Evolutionary conservation across 208 protist genomes (phyloP).

Genomic region (Herpetomonas tarakana): DNA sequence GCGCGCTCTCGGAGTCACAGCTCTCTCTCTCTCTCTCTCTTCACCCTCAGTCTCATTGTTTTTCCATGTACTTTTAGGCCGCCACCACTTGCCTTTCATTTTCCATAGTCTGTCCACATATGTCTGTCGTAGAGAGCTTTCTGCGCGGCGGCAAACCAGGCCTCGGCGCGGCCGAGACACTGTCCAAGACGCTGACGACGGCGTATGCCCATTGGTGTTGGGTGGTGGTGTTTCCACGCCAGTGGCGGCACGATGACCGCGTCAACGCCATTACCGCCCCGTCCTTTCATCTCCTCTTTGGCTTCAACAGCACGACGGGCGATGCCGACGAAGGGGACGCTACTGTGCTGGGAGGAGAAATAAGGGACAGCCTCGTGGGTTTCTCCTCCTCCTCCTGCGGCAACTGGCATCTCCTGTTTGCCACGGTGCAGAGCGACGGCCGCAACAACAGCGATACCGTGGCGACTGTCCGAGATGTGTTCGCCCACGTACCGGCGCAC

Average conservation of each 20-base stretch:
- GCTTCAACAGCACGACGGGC: not conserved
- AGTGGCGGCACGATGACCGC: slow-evolving; percentile 26
- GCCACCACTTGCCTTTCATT: too few species aligned
- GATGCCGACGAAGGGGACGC: not conserved
- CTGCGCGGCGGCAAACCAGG: slow-evolving; percentile 11
- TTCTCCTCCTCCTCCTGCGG: too few species aligned
- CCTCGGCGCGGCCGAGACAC: not conserved
- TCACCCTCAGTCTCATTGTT: too few species aligned
- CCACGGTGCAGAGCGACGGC: slow-evolving; percentile 6
- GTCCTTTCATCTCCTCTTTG: slow-evolving; percentile 28
- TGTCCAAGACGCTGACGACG: slow-evolving; percentile 1
- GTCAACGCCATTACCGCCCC: slow-evolving; percentile 24
- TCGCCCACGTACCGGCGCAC: not conserved
- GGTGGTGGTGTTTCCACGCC: slow-evolving; percentile 21
- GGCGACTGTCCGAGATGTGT: not conserved
- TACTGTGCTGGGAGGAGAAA: not conserved
- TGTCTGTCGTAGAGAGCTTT: slow-evolving; percentile 12
- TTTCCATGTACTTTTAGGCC: too few species aligned
- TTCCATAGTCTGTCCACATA: too few species aligned
- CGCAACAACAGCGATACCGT: not conserved
- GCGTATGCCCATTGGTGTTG: slow-evolving; percentile 23
- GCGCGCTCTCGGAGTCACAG: too few species aligned
- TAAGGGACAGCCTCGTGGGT: too few species aligned
- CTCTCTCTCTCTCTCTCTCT: too few species aligned
- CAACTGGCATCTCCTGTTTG: slow-evolving; percentile 26